Base-by-base conservation (phyloP, 2,329 filamentous ascomycete genomes). In the Aulographum hederae region DNA sequence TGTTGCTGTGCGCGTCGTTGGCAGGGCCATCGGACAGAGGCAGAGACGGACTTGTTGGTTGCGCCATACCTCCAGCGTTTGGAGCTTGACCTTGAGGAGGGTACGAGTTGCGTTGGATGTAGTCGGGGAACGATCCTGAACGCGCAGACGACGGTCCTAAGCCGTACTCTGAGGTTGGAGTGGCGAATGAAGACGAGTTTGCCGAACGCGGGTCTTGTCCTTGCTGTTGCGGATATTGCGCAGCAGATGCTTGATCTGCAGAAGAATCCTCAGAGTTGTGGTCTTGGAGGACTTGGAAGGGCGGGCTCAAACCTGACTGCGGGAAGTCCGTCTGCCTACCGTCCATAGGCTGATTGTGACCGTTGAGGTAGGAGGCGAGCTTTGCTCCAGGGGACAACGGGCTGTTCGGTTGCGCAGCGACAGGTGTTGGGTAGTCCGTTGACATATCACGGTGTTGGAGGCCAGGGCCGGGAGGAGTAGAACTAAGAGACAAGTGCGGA, bases 41-140 rank as follows among this genome's bases (percentile, higher is more conserved):
- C 68, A 81, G 70, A 62, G 81, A 93, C 84, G 81, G 80, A 93
- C 85, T 93, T 78, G 81, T 81, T 77, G 82, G 73, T 81, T 93
- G 84, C 73, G 85, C 82, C 85, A 94, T 94, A 75, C 76, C 78
- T 73, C 73, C 78, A 60, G 76, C 70, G 60, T 73, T 73, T 60
- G 69, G 73, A 57, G 73, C 68, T 54, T 73, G 70, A 56, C 69
- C 74, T 62, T 69, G 70, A 57, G 80, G 64, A 58, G 74, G 73
- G 58, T 82, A 77, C 65, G 89, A 89, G 63, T 54, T 63, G 51
- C 82, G 78, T 60, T 80, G 74, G 54, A 89, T 70, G 57, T 91
- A 84, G 47, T 92, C 82, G 54, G 80, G 78, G 51, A 86, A 92
- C 37, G 78, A 75, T 58, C 74, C 72, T 54, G 81, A 85, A 53